phyloP scores from a whole-genome alignment of 768 basidiomycete genomes.

The Kwoniella mangroviensis region DNA sequence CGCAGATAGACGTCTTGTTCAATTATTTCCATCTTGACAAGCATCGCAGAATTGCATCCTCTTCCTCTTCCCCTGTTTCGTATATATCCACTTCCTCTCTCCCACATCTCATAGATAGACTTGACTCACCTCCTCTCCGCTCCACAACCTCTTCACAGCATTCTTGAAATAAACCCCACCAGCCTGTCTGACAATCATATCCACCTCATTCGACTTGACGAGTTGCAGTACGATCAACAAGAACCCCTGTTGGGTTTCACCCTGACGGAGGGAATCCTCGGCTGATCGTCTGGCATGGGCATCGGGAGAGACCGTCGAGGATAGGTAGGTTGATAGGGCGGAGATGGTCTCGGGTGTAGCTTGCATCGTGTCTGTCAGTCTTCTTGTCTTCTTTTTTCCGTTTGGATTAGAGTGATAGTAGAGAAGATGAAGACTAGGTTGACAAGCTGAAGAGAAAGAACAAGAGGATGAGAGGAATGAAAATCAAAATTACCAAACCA shows the following conservation, averaged over 20 bases:
- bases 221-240: slow-evolving; percentile 76
- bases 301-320: slow-evolving; percentile 71
- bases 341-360: slow-evolving; percentile 41
- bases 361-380: slow-evolving; percentile 26
- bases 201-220: slow-evolving; percentile 65
- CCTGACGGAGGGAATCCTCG: slow-evolving; percentile 71
- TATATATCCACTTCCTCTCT: background rate
- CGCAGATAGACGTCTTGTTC: too few relatives aligned
- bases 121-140: slow-evolving; percentile 66
- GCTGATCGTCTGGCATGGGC: slow-evolving; percentile 75
- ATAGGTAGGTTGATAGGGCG: slow-evolving; percentile 59
- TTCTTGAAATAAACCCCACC: slow-evolving; percentile 94
- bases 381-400: background rate
- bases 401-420: background rate
- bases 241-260: slow-evolving; percentile 77
- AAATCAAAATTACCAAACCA: background rate
- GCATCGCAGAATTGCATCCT: background rate
- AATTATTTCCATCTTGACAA: too few relatives aligned
- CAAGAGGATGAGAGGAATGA: background rate
- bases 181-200: slow-evolving; percentile 74
- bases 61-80: background rate
- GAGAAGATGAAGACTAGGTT: background rate
- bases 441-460: background rate
- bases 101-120: too few relatives aligned
- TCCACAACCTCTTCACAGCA: slow-evolving; percentile 82